Base-by-base conservation (phyloP, 1,284 basidiomycete species). In the Moesziomyces aphidis region DNA sequence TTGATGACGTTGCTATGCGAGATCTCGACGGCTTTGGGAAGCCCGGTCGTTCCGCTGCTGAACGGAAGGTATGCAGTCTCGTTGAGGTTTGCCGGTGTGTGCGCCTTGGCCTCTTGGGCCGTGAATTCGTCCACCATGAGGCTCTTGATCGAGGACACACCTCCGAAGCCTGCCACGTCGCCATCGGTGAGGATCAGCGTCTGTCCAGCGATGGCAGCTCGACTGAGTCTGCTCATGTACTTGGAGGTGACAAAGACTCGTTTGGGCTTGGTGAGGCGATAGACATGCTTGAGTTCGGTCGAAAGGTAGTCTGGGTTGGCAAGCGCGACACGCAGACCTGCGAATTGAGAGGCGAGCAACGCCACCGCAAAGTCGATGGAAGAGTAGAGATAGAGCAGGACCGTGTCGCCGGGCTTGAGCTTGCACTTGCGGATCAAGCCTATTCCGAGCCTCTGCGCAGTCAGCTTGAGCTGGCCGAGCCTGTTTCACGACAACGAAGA, bases 21-120 rank as follows among this genome's bases (percentile, higher is more conserved):
- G 34, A 76, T 66, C 44, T 78, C 62, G 22, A 76, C 69, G 22
- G 73, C 73, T 55, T 78, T 76, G 24, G 70, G 70, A 19, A 73
- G 42, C 8, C 73, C 76, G 0, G 70, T 78, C 0, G 76, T 78
- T 7, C 76, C 76, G 2, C 65, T 71, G 5, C 60, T 64, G 4
- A 62, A 73, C 8, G 71, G 65, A 0, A 78, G 59, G 22, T 70
- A 73, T 21, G 65, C 65, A 3, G 65, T 65, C 15, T 54, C 64
- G 4, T 59, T 50, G 23, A 60, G 51, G 15, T 56, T 53, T 23
- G 43, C 42, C 2, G 61, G 76, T 2, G 56, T 17, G 42, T 53
- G 60, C 0, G 63, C 53, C 31, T 50, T 10, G 22, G 61, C 58
- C 22, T 45, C 51, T 39, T 22, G 45, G 5, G 62, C 52, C 10